Evolutionary conservation across 306 rosid genomes (phyloP), one percentile per base, ranked within the genome.

Genomic region (Glycine soja): DNA sequence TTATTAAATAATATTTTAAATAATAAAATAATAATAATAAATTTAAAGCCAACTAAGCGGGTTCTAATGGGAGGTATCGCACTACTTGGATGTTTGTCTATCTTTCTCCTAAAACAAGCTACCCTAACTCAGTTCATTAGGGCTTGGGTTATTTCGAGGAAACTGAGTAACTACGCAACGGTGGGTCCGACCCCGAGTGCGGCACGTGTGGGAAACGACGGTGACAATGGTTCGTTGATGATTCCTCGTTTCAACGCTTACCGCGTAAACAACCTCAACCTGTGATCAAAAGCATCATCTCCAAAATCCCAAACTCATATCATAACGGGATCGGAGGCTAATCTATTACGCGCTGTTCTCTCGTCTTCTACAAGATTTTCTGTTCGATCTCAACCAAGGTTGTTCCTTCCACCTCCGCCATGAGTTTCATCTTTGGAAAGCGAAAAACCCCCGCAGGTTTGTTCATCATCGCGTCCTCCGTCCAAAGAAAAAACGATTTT

Each of bases 341-440:
- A 24, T 24, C 30, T 24, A 1, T 24, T 24, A 7, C 65, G 14
- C 38, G 4, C 10, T 32, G 4, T 62, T 62, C 43, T 32, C 9
- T 62, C 45, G 8, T 57, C 54, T 40, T 8, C 3, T 53, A 8
- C 2, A 24, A 24, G 8, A 40, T 72, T 7, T 45, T 65, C 77
- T 3, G 42, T 67, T 79, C 79, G 11, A 19, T 36, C 76, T 63
- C 46, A 9, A 30, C 66, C 50, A n/a, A 32, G 16, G n/a, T 68
- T 66, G 30, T 24, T 24, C 8, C 63, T 77, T 57, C 77, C 45
- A 70, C 66, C 74, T n/a, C 3, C 86, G 81, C 86, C 83, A 94
- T 95, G 98, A 95, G 98, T 87, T 96, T 93, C 85, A 81, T 95
- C 84, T 95, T 93, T 82, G 97, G 99, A 69, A 93, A 93, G 92